Evolutionary conservation across 352 stramenopile species (phyloP), one percentile per base, ranked within the genome.

Genomic region (Phytophthora fragariae): DNA sequence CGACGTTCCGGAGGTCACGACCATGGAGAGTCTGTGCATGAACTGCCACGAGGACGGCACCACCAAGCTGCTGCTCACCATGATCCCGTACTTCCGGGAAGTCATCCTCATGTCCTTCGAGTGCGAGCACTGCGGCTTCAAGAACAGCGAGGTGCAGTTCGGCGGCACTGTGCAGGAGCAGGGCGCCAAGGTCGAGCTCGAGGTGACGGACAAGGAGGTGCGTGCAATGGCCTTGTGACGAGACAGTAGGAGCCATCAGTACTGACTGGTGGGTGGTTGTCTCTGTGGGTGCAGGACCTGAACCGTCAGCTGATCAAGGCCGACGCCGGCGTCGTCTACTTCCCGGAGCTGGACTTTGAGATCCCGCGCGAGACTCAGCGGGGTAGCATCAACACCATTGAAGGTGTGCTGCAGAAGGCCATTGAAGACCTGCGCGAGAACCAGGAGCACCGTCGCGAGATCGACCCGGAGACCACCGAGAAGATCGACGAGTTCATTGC

Each of bases 41-140:
- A 92, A 92, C 72, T 98, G 95, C 78, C 74, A 83, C 47, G 81
- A 93, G 8, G 76, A 97, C 44, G 95, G 92, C 68, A 90, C 73
- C 21, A 99, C 96, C 12, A 89, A 90, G 52, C 79, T 99, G 50
- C 82, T 98, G 62, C 81, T 97, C 17, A 98, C 94, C 11, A 89
- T 95, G 62, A 97, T 99, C 70, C 96, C 96, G 31, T 95, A 97
- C 77, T 99, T 99, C 79, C 89, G 93, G 24, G 92, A 99, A 71
- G 85, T 99, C 44, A 98, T 98, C 68, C 77, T 99, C 53, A 97
- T 97, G 82, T 95, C 88, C 14, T 98, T 99, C 59, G 82, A 92
- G 65, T 99, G 96, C 81, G 81, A 92, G 8, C 81, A 97, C 73
- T 98, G 92, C 64, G 80, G 81, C 24, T 97, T 92, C 59, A 85